phyloP scores from a whole-genome alignment of 208 protist species.

The Trypanosoma scelopori region DNA sequence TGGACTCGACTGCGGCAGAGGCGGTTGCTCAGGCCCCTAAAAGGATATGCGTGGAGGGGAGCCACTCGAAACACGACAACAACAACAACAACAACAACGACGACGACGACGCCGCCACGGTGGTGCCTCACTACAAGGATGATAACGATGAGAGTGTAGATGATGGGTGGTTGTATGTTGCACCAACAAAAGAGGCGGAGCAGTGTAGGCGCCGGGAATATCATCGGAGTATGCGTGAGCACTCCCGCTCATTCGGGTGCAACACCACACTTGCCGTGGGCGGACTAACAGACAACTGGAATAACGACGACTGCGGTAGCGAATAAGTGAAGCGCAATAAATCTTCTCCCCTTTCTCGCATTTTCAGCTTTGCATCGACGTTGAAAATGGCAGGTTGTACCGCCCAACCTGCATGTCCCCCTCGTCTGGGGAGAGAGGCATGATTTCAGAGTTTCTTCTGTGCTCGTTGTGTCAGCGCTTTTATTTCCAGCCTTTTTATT shows the following conservation, averaged over 20 bases:
- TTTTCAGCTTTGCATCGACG: background rate
- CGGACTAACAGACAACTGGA: background rate
- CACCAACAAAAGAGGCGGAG: conserved; percentile 35
- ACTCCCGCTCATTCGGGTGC: conserved; percentile 45
- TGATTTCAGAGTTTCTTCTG: background rate
- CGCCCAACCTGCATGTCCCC: no score
- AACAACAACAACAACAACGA: no score
- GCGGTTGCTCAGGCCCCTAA: no score
- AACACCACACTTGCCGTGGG: background rate
- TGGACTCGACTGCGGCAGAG: no score
- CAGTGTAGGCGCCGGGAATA: conserved; percentile 32
- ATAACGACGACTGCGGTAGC: conserved; percentile 20
- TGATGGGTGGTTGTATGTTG: conserved; percentile 78
- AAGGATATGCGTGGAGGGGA: no score
- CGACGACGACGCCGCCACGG: no score
- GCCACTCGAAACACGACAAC: no score
- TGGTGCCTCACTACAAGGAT: background rate
- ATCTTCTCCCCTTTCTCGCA: background rate
- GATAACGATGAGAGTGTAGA: conserved; percentile 27
- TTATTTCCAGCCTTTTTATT: background rate
- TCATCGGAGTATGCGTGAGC: conserved; percentile 39
- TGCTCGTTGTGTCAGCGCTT: background rate
- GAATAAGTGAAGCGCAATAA: conserved; percentile 16
- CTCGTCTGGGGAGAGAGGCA: no score
- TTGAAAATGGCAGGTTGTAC: background rate